Percentiles rank a stretch among this genome's conserved stretches.
Evolutionary conservation across 1,139 yeast genomes (phyloP).

Genomic region (Yamadazyma oceani): DNA sequence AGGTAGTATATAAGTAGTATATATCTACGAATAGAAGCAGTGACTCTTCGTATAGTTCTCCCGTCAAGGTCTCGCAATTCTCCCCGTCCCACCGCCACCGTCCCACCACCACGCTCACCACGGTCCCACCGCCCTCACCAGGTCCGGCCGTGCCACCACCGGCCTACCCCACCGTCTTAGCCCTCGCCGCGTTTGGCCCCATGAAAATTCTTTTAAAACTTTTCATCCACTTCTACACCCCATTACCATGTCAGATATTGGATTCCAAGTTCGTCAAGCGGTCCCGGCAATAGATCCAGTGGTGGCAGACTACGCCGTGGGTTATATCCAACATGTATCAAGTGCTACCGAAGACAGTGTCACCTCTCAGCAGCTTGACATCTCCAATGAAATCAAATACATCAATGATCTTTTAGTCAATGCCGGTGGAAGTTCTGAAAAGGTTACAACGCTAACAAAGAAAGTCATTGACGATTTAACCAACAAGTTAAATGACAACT

Average conservation of each 20-base stretch:
- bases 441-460: slow-evolving; percentile 49
- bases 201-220: slow-evolving; percentile 1
- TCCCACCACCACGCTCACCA: no score
- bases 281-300: slow-evolving; percentile 84
- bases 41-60: no score
- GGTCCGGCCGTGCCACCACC: no score
- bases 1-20: no score
- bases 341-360: slow-evolving; percentile 78
- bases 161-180: no score
- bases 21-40: no score
- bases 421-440: slow-evolving; percentile 75
- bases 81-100: no score
- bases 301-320: slow-evolving; percentile 90
- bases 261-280: slow-evolving; percentile 81
- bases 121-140: no score
- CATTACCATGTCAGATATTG: slow-evolving; percentile 51
- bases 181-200: no score
- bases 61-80: no score
- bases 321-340: slow-evolving; percentile 79
- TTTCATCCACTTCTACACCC: no score
- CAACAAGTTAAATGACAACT: slow-evolving; percentile 63
- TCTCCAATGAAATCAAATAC: slow-evolving; percentile 65
- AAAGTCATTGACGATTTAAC: slow-evolving; percentile 49
- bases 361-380: slow-evolving; percentile 68
- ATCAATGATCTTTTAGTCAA: slow-evolving; percentile 61